These are phyloP conservation scores for Kwoniella botswanensis DNA, from an alignment of 768 basidiomycete genomes.

Conservation along the genomic window DNA sequence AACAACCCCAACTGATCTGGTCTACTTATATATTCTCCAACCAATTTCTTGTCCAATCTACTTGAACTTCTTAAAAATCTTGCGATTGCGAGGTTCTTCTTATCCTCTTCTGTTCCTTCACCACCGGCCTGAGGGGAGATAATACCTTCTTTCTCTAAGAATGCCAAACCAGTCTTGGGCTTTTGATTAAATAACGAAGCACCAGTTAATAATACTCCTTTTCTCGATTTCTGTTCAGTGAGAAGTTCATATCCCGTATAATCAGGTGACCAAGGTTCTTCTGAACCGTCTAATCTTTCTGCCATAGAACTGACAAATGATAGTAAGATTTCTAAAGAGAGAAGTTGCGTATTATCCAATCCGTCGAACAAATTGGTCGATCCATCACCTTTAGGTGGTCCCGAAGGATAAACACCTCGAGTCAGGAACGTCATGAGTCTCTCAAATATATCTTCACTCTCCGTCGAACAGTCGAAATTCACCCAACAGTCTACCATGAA, in stretches of 20 bases:
- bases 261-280: conserved; percentile 67
- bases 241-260: conserved; percentile 67
- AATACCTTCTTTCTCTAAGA: conserved; percentile 89
- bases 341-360: conserved; percentile 73
- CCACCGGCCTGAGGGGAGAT: conserved; percentile 60
- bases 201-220: conserved; percentile 81
- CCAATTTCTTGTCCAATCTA: conserved; percentile 84
- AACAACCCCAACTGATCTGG: conserved; percentile 84
- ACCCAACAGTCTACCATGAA: conserved; percentile 95
- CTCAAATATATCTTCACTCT: conserved; percentile 95
- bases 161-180: conserved; percentile 86
- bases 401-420: conserved; percentile 79
- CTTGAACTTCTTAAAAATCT: conserved; percentile 82
- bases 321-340: conserved; percentile 85
- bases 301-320: conserved; percentile 89
- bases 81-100: conserved; percentile 64
- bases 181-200: conserved; percentile 88
- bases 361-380: conserved; percentile 63
- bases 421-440: conserved; percentile 80
- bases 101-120: conserved; percentile 42
- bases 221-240: conserved; percentile 75
- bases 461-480: conserved; percentile 96
- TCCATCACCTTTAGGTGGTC: conserved; percentile 67
- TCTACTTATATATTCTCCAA: conserved; percentile 90
- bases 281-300: conserved; percentile 64